phyloP scores from a whole-genome alignment of 768 basidiomycete genomes.

The Phaeotremella skinneri region DNA sequence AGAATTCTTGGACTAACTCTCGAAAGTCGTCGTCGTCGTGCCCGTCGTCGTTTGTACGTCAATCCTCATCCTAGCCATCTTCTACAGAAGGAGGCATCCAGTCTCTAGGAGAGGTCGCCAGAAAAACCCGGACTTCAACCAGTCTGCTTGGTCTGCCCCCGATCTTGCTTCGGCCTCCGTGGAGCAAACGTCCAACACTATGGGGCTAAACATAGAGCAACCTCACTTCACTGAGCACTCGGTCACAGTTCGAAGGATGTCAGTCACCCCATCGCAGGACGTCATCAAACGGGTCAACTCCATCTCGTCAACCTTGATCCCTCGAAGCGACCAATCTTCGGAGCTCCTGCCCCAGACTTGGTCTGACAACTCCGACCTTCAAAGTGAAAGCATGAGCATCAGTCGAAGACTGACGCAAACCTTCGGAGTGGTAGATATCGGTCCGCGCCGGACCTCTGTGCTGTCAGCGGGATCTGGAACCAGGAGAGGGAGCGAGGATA shows the following conservation, averaged over 20 bases:
- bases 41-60: slow-evolving; percentile 7
- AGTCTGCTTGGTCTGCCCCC: background rate
- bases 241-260: slow-evolving; percentile 23
- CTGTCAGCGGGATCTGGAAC: background rate
- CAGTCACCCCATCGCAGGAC: slow-evolving; percentile 18
- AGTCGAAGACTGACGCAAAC: background rate
- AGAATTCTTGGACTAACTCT: too few relatives aligned
- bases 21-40: slow-evolving; percentile 2
- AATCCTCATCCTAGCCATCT: slow-evolving; percentile 5
- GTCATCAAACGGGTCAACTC: slow-evolving; percentile 23
- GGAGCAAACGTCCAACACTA: slow-evolving; percentile 1
- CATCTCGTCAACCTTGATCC: slow-evolving; percentile 17
- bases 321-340: slow-evolving; percentile 2
- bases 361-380: background rate
- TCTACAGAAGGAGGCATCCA: slow-evolving; percentile 7
- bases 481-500: background rate
- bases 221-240: slow-evolving; percentile 26
- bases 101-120: background rate
- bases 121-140: slow-evolving; percentile 1
- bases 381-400: background rate
- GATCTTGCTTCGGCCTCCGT: background rate
- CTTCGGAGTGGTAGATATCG: slow-evolving; percentile 7
- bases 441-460: background rate
- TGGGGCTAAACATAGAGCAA: slow-evolving; percentile 8
- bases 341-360: background rate